Evolutionary conservation across 169 alveolate species (phyloP), one percentile per base, ranked within the genome.

Genomic region (Babesia bigemina): DNA sequence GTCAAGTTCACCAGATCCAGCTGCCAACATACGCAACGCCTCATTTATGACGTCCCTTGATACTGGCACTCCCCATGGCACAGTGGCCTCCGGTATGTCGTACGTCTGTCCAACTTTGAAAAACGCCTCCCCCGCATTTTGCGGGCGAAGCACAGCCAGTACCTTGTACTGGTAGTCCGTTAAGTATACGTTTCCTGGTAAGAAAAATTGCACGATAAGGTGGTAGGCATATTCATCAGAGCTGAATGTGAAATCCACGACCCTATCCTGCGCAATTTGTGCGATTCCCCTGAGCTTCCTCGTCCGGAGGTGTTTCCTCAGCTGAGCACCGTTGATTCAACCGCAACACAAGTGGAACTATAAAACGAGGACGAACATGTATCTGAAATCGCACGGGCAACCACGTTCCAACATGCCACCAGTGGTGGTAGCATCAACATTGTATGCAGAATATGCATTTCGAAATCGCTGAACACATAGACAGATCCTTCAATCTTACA

Each of bases 241-340:
- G 58, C 98, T 96, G 77, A 96, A 95, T 50, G 95, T 90, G 29
- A 95, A 84, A 60, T 93, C 97, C 47, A 95, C 90, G 19, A 95
- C 97, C 79, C 99, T 89, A 73, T 96, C 98, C 57, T 94, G 92
- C 14, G 96, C 97, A 26, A 95, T 82, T 75, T 96, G 96, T 16
- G 50, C 24, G 48, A 90, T 73, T 44, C 84, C 83, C 24, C 92
- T 74, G 36, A 90, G 75, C 70, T 83, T 86, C 59, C 91, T 67
- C 53, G 86, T 75, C 29, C 92, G 70, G 44, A 90, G 66, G 44
- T 90, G 94, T 36, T 90, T 90, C 61, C 94, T 66, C 81, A 90
- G 63, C 86, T 83, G 76, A 19, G 53, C 39, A 74, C 0, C 12
- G 10, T 13, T 56, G 13, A 28, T 42, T 33, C 53, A 42, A 7